These are phyloP conservation scores for Ramichloridium luteum DNA, from an alignment of 2,329 filamentous ascomycete genomes.

Conservation along the genomic window DNA sequence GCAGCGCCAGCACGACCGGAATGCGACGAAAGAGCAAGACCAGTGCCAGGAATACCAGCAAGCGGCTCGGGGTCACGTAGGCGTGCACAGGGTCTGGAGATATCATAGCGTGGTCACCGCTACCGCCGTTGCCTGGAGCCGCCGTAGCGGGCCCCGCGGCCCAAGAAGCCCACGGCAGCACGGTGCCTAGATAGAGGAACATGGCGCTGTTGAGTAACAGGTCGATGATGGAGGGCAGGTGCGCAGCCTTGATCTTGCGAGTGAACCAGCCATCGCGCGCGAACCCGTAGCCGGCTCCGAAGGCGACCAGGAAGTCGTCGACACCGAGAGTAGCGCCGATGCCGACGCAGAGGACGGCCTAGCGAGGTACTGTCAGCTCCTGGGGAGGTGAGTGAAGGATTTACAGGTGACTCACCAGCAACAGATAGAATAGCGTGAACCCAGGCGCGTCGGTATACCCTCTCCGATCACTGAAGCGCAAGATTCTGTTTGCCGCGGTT, in stretches of 20 bases:
- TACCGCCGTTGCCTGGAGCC: too few species aligned
- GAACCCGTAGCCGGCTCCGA: conserved; percentile 44
- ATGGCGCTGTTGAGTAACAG: conserved; percentile 44
- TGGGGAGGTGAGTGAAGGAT: not conserved
- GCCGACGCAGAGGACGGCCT: conserved; percentile 39
- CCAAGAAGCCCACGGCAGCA: conserved; percentile 41
- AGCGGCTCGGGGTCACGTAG: conserved; percentile 27
- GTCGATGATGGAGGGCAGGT: conserved; percentile 41
- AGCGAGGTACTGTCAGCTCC: not conserved
- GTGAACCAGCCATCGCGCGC: conserved; percentile 43
- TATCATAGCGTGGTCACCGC: too few species aligned
- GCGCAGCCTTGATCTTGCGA: conserved; percentile 33
- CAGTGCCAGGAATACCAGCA: conserved; percentile 37
- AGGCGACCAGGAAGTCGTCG: conserved; percentile 46
- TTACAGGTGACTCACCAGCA: conserved; percentile 26
- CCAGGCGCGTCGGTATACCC: conserved; percentile 38
- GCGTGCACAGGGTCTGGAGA: conserved; percentile 30
- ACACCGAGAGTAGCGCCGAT: conserved; percentile 40
- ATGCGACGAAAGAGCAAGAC: conserved; percentile 41
- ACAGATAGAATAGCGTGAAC: conserved; percentile 44
- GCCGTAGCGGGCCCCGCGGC: too few species aligned
- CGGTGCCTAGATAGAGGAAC: conserved; percentile 45
- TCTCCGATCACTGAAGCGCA: conserved; percentile 35
- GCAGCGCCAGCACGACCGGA: conserved; percentile 38
- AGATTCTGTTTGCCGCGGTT: conserved; percentile 33